phyloP scores from a whole-genome alignment of 768 basidiomycete species.

The Boletus rubescentipes region DNA sequence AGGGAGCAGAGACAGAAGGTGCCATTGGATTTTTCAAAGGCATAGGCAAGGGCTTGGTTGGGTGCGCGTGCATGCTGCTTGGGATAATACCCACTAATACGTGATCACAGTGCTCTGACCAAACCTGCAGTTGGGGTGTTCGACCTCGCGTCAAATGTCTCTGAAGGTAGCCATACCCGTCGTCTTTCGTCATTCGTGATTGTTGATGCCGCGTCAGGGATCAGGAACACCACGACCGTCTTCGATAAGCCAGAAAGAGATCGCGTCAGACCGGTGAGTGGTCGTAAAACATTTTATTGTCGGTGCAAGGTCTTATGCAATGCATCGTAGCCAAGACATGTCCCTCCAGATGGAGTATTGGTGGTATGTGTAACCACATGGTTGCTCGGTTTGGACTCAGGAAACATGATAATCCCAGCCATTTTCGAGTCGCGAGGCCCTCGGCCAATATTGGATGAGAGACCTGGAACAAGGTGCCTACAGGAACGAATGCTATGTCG shows the following conservation, averaged over 20 bases:
- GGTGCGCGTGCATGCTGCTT: conserved; percentile 46
- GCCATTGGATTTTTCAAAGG: conserved; percentile 98
- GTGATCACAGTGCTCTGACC: conserved; percentile 68
- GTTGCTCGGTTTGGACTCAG: not conserved
- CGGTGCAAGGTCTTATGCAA: conserved; percentile 1
- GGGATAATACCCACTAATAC: not conserved
- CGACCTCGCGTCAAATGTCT: conserved; percentile 91
- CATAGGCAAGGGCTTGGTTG: conserved; percentile 93
- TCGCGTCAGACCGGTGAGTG: conserved; percentile 72
- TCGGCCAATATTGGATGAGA: conserved; percentile 97
- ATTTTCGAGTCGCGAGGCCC: conserved; percentile 84
- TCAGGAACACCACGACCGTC: conserved; percentile 97
- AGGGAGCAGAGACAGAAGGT: conserved; percentile 93
- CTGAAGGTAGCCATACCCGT: conserved; percentile 60
- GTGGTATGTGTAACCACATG: conserved; percentile 50
- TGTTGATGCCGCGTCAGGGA: conserved; percentile 51
- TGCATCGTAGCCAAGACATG: conserved; percentile 69
- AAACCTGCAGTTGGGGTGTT: conserved; percentile 97
- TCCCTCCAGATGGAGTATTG: conserved; percentile 84
- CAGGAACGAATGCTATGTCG: conserved; percentile 82
- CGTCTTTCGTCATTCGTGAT: not conserved
- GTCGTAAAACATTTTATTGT: not conserved
- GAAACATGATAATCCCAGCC: conserved; percentile 49
- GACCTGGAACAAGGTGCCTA: conserved; percentile 89
- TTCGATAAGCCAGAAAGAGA: conserved; percentile 92